Evolutionary conservation across 305 asterid genomes (phyloP), one percentile per base, ranked within the genome.

Genomic region (Fraxinus paxiana): DNA sequence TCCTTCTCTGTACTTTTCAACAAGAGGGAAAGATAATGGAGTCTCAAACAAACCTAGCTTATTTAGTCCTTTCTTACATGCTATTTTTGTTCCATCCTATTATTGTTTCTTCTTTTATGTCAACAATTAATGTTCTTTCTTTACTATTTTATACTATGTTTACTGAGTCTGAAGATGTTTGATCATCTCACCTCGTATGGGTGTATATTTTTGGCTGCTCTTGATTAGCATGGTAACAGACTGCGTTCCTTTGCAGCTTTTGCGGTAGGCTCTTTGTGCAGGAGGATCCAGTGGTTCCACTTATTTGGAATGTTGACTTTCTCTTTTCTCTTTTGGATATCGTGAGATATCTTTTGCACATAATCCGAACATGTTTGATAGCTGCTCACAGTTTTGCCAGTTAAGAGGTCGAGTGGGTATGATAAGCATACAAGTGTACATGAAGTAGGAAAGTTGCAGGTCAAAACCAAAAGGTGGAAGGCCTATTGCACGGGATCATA

Each of bases 401-500:
- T 77, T 35, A 26, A 37, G 75, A 51, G 51, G 43, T 37, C 72
- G 12, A 59, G 70, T 74, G 84, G 82, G 74, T 88, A 76, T 69
- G 77, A 84, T 17, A 41, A 81, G 69, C 31, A 73, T 74, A 69
- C 10, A 80, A 80, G 75, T 76, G 61, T 80, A 75, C 31, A 82
- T 77, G 76, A 78, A 82, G 30, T 54, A 77, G 73, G 78, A 84
- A 77, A 79, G 75, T 76, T 82, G 79, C 80, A 73, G 89, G 90
- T 89, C 88, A 73, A 87, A 85, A 85, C 90, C 87, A 85, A 54
- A 84, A 67, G 82, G 84, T 89, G 87, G 88, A 85, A 73, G 88
- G 88, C 88, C 84, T 43, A 79, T 35, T 74, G 48, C 34, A 78
- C 30, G 61, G 43, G 31, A 41, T 73, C 41, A 65, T 77, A 73